phyloP scores from a whole-genome alignment of 306 rosid genomes.

The Gleditsia sinensis region DNA sequence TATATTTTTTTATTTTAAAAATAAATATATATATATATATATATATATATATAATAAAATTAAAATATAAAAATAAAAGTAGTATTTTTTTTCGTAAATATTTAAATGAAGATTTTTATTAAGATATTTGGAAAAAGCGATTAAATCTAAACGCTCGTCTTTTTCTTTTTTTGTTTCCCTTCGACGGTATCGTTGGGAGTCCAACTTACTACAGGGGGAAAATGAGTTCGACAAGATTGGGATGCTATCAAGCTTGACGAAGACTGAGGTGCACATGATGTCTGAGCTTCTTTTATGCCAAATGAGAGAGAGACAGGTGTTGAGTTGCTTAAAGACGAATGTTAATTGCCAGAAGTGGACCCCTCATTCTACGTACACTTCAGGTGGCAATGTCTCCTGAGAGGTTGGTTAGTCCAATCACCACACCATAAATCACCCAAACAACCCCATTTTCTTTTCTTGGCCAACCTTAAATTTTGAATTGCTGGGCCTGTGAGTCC shows the following conservation, averaged over 20 bases:
- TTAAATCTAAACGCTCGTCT: too few species aligned
- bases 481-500: neutral
- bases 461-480: neutral
- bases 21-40: too few species aligned
- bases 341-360: neutral
- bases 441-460: neutral
- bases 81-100: too few species aligned
- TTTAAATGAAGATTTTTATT: too few species aligned
- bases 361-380: slow-evolving; percentile 17
- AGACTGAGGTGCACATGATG: slow-evolving; percentile 21
- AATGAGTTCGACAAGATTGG: slow-evolving; percentile 36
- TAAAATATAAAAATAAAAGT: too few species aligned
- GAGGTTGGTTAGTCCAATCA: slow-evolving; percentile 45
- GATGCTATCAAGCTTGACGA: neutral
- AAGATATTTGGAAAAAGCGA: too few species aligned
- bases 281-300: slow-evolving; percentile 8
- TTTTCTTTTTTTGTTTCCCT: too few species aligned
- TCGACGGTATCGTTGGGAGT: too few species aligned
- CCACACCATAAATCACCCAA: neutral
- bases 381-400: slow-evolving; percentile 50
- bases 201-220: too few species aligned
- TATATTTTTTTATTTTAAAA: too few species aligned
- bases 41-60: too few species aligned
- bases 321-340: slow-evolving; percentile 7
- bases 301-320: too few species aligned